Base-by-base conservation (phyloP, 305 asterid genomes). In the Rubia occidens region DNA sequence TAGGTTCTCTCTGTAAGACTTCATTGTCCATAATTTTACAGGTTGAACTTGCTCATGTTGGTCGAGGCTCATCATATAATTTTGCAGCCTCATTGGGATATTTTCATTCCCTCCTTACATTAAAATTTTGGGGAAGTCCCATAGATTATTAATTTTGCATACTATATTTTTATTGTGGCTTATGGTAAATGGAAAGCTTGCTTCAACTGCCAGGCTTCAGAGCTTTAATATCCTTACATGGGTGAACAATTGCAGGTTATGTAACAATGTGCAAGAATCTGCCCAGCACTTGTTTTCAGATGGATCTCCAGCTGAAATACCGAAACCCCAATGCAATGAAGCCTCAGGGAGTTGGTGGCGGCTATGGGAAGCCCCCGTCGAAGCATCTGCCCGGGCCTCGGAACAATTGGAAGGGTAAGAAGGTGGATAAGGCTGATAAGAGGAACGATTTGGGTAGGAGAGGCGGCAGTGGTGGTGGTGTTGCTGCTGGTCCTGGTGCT, bases 11-110 rank as follows among this genome's bases (percentile, higher is more conserved):
- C 42, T n/a, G n/a, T 29, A 15, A 6, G 10, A 17, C 58, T n/a
- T n/a, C 35, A 8, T 2, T 32, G 64, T 43, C 51, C 70, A 63
- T 67, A 55, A 66, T 54, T 24, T 68, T 51, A 74, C 76, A 89
- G 95, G 97, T 89, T 67, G 96, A 91, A 76, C 86, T 86, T 72
- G 96, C 97, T 11, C 96, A 86, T 77, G 96, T 94, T 32, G 94
- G 96, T 20, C 79, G 89, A 72, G 88, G 91, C 44, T 78, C 96
- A 15, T 83, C 96, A 51, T 67, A 72, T 71, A 96, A 89, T 60
- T 24, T 24, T 24, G 24, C 24, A 24, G 1, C 24, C 24, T 0
- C 0, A 24, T 24, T 24, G 24, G 24, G 24, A 24, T 24, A 24
- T 24, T 0, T 24, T 24, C 24, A 24, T 24, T 24, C 24, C 24